A percentile compares a stretch with the other conserved stretches of the same genome.
Conservation (phyloP, 768 basidiomycete species). For the Lactarius indigo region DNA sequence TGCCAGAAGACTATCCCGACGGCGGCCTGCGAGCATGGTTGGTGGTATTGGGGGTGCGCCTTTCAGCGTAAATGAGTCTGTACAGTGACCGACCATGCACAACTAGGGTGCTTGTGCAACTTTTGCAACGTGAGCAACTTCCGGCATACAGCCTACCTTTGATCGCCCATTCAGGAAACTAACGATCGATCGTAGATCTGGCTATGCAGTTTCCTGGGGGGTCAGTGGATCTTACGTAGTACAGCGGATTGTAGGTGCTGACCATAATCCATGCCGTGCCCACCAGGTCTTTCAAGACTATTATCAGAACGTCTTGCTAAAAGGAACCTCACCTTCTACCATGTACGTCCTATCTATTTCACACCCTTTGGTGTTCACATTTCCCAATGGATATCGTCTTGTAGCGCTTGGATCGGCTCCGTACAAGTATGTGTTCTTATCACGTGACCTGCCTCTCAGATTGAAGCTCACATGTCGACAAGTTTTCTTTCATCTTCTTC, state of each 20-base stretch:
- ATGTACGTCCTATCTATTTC: conserved; percentile 49
- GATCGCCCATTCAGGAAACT: neutral
- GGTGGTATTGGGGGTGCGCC: conserved; percentile 39
- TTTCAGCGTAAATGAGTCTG: neutral
- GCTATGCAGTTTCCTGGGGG: conserved; percentile 73
- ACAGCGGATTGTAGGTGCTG: neutral
- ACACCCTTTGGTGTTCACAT: neutral
- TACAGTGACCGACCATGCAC: neutral
- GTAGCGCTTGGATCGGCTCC: conserved; percentile 78
- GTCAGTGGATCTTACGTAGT: conserved; percentile 41
- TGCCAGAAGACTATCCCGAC: conserved; percentile 36
- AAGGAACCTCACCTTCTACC: conserved; percentile 50
- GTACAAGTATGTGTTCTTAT: conserved; percentile 46
- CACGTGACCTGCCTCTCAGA: neutral
- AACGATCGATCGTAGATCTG: conserved; percentile 43
- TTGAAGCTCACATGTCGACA: neutral
- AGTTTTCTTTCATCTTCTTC: conserved; percentile 63
- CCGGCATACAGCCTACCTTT: neutral
- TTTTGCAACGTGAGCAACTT: conserved; percentile 39
- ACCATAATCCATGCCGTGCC: conserved; percentile 1
- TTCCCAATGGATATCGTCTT: neutral
- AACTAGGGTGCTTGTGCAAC: conserved; percentile 36
- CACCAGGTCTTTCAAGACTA: conserved; percentile 68
- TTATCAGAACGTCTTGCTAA: conserved; percentile 54
- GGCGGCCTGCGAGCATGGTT: conserved; percentile 45